phyloP scores from a whole-genome alignment of 768 basidiomycete genomes.

The Russula compacta region DNA sequence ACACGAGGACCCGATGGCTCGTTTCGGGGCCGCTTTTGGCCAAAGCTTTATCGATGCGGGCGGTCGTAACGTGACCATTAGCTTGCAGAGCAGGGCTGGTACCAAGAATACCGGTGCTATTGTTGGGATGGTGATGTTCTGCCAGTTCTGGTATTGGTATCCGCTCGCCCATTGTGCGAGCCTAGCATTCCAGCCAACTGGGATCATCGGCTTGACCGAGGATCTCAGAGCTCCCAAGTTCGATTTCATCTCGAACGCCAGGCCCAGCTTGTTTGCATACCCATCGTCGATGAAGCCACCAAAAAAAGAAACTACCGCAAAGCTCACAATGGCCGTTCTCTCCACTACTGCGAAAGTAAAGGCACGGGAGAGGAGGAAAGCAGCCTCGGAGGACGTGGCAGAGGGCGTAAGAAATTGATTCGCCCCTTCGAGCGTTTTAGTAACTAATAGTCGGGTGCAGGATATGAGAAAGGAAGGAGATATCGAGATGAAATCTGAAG shows the following conservation, averaged over 20 bases:
- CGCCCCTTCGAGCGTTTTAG: background rate
- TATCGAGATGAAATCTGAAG: slow-evolving; percentile 70
- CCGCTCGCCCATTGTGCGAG: slow-evolving; percentile 90
- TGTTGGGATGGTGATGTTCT: slow-evolving; percentile 96
- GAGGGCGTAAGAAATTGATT: slow-evolving; percentile 54
- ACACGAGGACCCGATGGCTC: slow-evolving; percentile 98
- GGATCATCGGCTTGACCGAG: slow-evolving; percentile 83
- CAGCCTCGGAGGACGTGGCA: slow-evolving; percentile 73
- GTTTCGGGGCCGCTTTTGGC: slow-evolving; percentile 91
- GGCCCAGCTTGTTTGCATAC: slow-evolving; percentile 88
- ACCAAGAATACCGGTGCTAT: slow-evolving; percentile 89
- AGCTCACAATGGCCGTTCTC: slow-evolving; percentile 89
- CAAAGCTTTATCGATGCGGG: slow-evolving; percentile 98
- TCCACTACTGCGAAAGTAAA: slow-evolving; percentile 97
- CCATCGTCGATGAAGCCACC: slow-evolving; percentile 78
- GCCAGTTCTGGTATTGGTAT: slow-evolving; percentile 99
- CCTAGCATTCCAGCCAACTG: slow-evolving; percentile 91
- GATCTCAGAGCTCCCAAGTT: slow-evolving; percentile 90
- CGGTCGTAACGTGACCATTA: slow-evolving; percentile 92
- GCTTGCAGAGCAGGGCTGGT: slow-evolving; percentile 85
- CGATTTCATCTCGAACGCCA: slow-evolving; percentile 83
- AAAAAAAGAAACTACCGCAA: slow-evolving; percentile 85
- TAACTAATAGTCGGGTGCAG: slow-evolving; percentile 43
- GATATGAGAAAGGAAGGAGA: slow-evolving; percentile 54
- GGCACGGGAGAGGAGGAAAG: slow-evolving; percentile 89